Base-by-base conservation (phyloP, 495 filamentous ascomycete species). In the Peziza echinospora region DNA sequence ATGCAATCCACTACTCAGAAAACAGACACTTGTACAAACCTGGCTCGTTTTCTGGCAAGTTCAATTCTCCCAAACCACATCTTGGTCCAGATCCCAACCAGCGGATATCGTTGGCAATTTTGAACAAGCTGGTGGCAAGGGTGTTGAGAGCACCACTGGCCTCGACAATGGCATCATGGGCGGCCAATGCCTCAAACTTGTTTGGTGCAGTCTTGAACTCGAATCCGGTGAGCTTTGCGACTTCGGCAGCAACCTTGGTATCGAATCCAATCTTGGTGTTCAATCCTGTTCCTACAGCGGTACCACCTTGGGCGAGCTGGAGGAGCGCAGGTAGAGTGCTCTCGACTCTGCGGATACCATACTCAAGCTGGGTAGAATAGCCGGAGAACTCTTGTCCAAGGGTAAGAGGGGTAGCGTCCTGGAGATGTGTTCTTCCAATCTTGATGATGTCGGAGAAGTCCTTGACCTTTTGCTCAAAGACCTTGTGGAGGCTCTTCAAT, bases 121-220 rank as follows among this genome's bases (percentile, higher is more conserved):
- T 97, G 76, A 84, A 92, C 34, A 97, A 75, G 16, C 86, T 94
- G 48, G 69, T 67, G 16, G 91, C 85, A 26, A 97, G 73, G 17
- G 89, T 96, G 69, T 96, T 96, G 43, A 97, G 74, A 44, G 82
- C 76, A 28, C 91, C 89, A 42, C 76, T 80, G 37, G 89, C 89
- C 67, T 94, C 86, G 45, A 96, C 84, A 54, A 94, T 75, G 49
- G 89, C 82, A 60, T 97, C 89, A 65, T 97, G 89, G 37, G 89
- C 82, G 46, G 91, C 91, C n/a, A 97, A 77, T 5, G 89, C 77
- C 67, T 97, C 89, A 60, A 97, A 97, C 69, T 97, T 97, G 75
- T 97, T 97, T 47, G 89, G 86, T 17, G 89, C 89, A 11, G 91
- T 96, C 65, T 81, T 75, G 73, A 97, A 97, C 55, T 85, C 72